Conservation (phyloP, 192 early-diverging fungal genomes). For the Chytriomyces confervae region DNA sequence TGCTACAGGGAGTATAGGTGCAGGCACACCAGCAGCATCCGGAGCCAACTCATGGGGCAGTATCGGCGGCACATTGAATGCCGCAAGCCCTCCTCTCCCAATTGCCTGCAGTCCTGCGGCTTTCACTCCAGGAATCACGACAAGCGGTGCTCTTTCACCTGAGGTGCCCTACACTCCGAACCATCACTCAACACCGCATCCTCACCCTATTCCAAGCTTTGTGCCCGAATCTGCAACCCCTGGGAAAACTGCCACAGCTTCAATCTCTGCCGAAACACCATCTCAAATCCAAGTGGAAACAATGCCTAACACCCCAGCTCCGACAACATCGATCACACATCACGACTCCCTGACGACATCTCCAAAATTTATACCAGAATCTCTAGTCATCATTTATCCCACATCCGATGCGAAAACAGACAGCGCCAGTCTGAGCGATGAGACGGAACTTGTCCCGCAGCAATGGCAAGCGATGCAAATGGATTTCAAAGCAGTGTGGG, state of each 20-base stretch:
- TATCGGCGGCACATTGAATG: neutral
- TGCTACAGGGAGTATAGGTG: neutral
- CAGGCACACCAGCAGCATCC: neutral
- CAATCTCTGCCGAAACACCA: neutral
- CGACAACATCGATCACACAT: neutral
- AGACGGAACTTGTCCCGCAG: neutral
- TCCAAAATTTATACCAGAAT: too few relatives aligned
- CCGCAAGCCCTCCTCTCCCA: slow-evolving; percentile 24
- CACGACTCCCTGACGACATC: too few relatives aligned
- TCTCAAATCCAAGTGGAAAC: neutral
- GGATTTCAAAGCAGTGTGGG: slow-evolving; percentile 30
- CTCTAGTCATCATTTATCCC: too few relatives aligned
- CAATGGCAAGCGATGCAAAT: slow-evolving; percentile 4
- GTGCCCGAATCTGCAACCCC: neutral
- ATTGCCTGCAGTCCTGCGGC: slow-evolving; percentile 30
- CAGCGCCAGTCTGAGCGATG: neutral
- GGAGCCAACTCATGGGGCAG: too few relatives aligned
- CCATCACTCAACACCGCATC: neutral
- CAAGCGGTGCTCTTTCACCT: neutral
- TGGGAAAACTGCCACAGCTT: neutral
- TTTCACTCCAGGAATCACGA: neutral
- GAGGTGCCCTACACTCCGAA: slow-evolving; percentile 20
- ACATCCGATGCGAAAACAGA: too few relatives aligned
- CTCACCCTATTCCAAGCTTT: neutral
- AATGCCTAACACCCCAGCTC: neutral